Evolutionary conservation across 106 monocot species (phyloP).

Genomic region (Phalaenopsis equestris): DNA sequence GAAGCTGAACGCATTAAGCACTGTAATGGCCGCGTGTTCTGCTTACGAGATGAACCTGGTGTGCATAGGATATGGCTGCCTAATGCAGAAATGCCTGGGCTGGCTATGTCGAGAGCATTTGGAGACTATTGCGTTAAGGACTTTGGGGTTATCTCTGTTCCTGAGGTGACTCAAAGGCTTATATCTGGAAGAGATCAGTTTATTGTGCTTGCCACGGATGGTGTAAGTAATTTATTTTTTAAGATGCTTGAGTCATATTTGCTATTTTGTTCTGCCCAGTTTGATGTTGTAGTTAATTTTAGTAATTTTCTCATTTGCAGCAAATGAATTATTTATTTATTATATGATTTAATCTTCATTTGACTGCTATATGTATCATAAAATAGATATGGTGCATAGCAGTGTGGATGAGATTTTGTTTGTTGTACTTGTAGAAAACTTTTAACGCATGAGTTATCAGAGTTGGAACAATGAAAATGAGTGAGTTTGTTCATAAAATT

Average conservation of each 20-base stretch:
- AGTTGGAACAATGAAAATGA: background rate
- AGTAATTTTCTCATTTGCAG: background rate
- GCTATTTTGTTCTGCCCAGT: background rate
- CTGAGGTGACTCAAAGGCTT: constrained; percentile 65
- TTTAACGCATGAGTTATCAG: background rate
- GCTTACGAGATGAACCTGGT: constrained; percentile 71
- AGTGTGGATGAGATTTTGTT: background rate
- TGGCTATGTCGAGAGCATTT: constrained; percentile 96
- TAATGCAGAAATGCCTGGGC: constrained; percentile 47
- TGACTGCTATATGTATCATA: background rate
- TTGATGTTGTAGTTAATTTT: background rate
- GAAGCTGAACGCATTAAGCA: constrained; percentile 73
- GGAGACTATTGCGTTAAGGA: constrained; percentile 83
- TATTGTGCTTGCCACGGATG: constrained; percentile 84
- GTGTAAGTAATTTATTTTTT: constrained; percentile 36
- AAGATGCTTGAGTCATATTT: background rate
- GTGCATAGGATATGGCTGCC: constrained; percentile 81
- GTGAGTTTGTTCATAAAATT: too few relatives aligned
- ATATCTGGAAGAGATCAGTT: constrained; percentile 61
- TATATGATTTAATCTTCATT: background rate
- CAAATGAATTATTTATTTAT: background rate
- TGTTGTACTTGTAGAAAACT: background rate
- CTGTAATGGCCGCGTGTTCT: constrained; percentile 77
- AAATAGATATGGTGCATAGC: background rate
- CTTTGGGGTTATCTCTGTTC: constrained; percentile 69